Base-by-base conservation (phyloP, 306 rosid genomes). In the Quercus berberidifolia region DNA sequence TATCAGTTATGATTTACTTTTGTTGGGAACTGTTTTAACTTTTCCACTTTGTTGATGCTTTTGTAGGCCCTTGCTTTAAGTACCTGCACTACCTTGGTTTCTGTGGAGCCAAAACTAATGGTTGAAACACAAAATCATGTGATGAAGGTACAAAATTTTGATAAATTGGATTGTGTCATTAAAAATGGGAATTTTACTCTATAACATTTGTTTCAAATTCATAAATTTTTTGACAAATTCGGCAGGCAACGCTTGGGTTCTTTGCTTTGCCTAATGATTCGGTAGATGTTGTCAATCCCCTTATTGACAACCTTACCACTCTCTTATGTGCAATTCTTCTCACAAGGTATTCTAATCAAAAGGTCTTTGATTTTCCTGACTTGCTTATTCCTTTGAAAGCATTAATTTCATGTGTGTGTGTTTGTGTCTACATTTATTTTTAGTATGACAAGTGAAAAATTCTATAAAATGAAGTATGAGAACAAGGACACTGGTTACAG, bases 271-370 rank as follows among this genome's bases (percentile, higher is more conserved):
- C 93, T 80, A 94, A 90, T 89, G 99, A 94, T 85, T 97, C 99
- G n/a, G 85, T 75, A 74, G 95, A 92, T 80, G 92, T 91, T 55
- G 93, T 91, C 75, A 83, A 84, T 87, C 89, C 90, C 76, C 95
- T 90, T 59, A 83, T 94, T 62, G 91, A 94, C 89, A 94, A 92
- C 87, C 97, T 94, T 78, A 81, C 92, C 76, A 91, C 97, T 75
- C 95, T 94, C 31, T 82, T 94, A 79, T 92, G 99, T 83, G 94
- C 99, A 77, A 94, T 94, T 85, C 99, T 94, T 85, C 97, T 94
- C 54, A 91, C 93, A 74, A 91, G 99, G 99, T 94, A 92, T 76
- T 43, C 74, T 60, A 62, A 49, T 73, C 38, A 20, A 71, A 41
- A 63, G 58, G 55, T 46, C 31, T 75, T 8, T 60, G 55, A 71